Percentiles rank a stretch among this genome's conserved stretches.
Conservation (phyloP, 2,329 filamentous ascomycete species). For the Fusarium citri region DNA sequence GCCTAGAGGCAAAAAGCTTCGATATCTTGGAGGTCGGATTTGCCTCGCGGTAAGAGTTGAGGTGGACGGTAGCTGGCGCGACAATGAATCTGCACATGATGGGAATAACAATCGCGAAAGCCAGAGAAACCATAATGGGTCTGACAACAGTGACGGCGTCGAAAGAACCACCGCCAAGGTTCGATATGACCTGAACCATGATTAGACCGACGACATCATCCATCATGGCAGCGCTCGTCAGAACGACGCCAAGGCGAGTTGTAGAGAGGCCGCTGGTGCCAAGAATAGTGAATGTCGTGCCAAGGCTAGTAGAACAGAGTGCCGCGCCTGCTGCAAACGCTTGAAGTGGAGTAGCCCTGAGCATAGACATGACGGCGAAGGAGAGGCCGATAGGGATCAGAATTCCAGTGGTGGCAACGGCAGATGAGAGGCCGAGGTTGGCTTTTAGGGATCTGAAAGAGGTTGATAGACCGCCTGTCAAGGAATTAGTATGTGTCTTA, state of each 20-base stretch:
- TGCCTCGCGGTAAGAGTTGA: conserved; percentile 50
- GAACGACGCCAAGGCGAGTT: conserved; percentile 68
- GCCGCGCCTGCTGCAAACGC: conserved; percentile 79
- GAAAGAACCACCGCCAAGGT: conserved; percentile 59
- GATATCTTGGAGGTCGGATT: conserved; percentile 40
- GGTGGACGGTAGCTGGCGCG: conserved; percentile 53
- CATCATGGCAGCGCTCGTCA: conserved; percentile 81
- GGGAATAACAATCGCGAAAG: conserved; percentile 61
- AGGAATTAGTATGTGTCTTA: background rate
- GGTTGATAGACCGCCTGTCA: conserved; percentile 64
- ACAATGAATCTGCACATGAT: conserved; percentile 60
- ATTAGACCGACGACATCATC: conserved; percentile 83
- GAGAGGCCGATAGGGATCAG: conserved; percentile 72
- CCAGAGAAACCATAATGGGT: conserved; percentile 61
- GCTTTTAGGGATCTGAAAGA: conserved; percentile 59
- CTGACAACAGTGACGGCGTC: conserved; percentile 56
- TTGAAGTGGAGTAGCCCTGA: conserved; percentile 66
- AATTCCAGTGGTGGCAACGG: conserved; percentile 75
- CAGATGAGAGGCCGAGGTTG: conserved; percentile 69
- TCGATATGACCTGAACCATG: conserved; percentile 80
- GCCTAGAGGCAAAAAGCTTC: conserved; percentile 42
- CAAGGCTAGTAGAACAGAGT: conserved; percentile 78
- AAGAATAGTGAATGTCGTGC: conserved; percentile 72
- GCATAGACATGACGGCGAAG: conserved; percentile 66
- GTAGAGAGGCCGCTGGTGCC: conserved; percentile 56